Percentiles rank a stretch among this genome's conserved stretches.
phyloP scores from a whole-genome alignment of 202 grass and related monocot species.

The Zizania palustris region DNA sequence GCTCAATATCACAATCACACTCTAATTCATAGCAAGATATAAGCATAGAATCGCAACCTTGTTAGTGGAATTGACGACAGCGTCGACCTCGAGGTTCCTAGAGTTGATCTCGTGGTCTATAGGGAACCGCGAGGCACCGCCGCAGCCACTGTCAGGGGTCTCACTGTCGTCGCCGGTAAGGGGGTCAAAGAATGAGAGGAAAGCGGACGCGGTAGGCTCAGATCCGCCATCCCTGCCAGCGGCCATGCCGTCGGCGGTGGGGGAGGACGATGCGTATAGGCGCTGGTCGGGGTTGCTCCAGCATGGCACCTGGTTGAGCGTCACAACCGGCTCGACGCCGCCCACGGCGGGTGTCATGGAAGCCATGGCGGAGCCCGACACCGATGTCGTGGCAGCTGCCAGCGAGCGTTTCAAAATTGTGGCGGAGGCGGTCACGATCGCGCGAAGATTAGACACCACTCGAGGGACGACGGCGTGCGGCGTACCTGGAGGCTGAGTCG shows the following conservation, averaged over 20 bases:
- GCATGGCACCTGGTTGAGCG: too few species aligned
- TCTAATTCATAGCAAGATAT: background rate
- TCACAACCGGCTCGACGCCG: too few species aligned
- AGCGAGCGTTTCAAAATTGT: too few species aligned
- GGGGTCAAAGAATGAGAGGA: conserved; percentile 61
- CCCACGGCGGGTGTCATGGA: too few species aligned
- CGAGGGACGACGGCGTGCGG: too few species aligned
- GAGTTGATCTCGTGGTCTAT: conserved; percentile 90
- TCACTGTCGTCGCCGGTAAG: conserved; percentile 49
- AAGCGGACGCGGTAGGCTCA: conserved; percentile 18
- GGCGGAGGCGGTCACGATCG: too few species aligned
- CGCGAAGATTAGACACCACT: background rate
- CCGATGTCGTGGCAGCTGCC: conserved; percentile 3
- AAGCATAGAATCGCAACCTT: conserved; percentile 50
- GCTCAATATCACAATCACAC: conserved; percentile 20
- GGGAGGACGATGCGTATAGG: too few species aligned
- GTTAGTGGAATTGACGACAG: conserved; percentile 88
- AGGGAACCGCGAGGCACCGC: conserved; percentile 58
- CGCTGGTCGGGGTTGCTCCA: too few species aligned
- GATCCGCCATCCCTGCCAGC: background rate
- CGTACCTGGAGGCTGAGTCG: too few species aligned
- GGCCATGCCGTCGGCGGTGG: too few species aligned
- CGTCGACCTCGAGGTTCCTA: conserved; percentile 82
- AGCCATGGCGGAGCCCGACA: background rate
- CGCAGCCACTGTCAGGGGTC: background rate